Evolutionary conservation across 257 asterid species (phyloP), one percentile per base, ranked within the genome.

Genomic region (Voacanga thouarsii): DNA sequence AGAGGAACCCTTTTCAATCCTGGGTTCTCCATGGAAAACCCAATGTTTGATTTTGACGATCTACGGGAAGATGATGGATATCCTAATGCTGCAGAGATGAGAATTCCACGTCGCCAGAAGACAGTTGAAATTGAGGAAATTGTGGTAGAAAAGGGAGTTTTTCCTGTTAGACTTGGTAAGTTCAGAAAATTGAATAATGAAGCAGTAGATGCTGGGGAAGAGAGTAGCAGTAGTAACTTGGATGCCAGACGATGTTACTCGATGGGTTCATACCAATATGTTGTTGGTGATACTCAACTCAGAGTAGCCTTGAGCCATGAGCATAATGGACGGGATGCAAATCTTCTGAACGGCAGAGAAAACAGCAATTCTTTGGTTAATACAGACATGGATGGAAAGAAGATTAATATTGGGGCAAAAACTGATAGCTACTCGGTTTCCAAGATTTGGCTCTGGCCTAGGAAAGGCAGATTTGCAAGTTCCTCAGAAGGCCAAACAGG

Each of bases 391-490:
- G 91, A 89, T 33, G 98, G 96, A 72, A 94, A 91, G 87, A 94
- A 83, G 89, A 91, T 94, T 73, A 45, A 87, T 37, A 87, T 91
- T 30, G 96, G 97, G 73, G 81, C 96, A n/a, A 94, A 90, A 85
- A 92, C 90, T 1, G 99, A 94, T 84, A 94, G 99, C 88, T 94
- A 91, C 53, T 94, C 99, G 0, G 91, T 92, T 77, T 94, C 99
- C 83, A 94, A 94, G 96, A 92, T 94, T 82, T 94, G 99, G 99
- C 84, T 92, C 74, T 94, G 98, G 98, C 87, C 97, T 1, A 90
- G 90, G 77, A 94, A 94, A 83, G 89, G 94, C 8, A 91, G 87
- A 76, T 89, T 90, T 67, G 92, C 88, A 33, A 89, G 90, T 76
- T 88, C 97, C 30, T 85, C 92, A 1, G 83, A 83, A 61, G 53